Base-by-base conservation (phyloP, 352 stramenopile species). In the Pythium sukuiense region DNA sequence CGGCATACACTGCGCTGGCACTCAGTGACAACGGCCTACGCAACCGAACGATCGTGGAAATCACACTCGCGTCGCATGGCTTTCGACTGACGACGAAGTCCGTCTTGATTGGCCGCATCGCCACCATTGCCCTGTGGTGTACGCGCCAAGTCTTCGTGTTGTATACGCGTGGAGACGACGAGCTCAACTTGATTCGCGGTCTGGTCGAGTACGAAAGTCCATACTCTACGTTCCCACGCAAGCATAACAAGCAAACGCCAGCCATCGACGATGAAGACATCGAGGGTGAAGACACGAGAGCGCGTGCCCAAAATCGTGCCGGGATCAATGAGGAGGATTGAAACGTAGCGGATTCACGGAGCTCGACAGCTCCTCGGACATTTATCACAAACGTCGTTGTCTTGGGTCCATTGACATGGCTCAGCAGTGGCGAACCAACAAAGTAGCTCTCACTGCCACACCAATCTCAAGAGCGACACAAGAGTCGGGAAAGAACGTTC, bases 111-210 rank as follows among this genome's bases (percentile, higher is more conserved):
- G 60, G 60, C 5, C 60, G 60, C 8, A 37, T 49, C n/a, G 37
- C 59, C 8, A 66, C 50, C 2, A 59, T 60, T 24, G 18, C 50
- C 1, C 13, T 61, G 18, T 66, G 60, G 60, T 55, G 52, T 29
- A 55, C 37, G 18, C 60, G 60, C 26, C 60, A 66, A 41, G 50
- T 27, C 2, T 66, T 46, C 24, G 27, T 66, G 50, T 39, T 60
- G 9, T 24, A 26, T 2, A 55, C 60, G 26, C 33, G 60, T 32
- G 13, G n/a, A 0, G 60, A 66, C 3, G 60, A 66, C 39, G 60
- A 66, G 29, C 60, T 66, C 27, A 66, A 60, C 52, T 54, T 66
- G 39, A 60, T 66, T 16, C 60, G 39, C 14, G 60, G 60, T 14
- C 33, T 41, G 18, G n/a, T 60, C 3, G 50, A 66, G 16, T 66